Conservation (phyloP, 768 basidiomycete species). For the Amyloporia xantha region DNA sequence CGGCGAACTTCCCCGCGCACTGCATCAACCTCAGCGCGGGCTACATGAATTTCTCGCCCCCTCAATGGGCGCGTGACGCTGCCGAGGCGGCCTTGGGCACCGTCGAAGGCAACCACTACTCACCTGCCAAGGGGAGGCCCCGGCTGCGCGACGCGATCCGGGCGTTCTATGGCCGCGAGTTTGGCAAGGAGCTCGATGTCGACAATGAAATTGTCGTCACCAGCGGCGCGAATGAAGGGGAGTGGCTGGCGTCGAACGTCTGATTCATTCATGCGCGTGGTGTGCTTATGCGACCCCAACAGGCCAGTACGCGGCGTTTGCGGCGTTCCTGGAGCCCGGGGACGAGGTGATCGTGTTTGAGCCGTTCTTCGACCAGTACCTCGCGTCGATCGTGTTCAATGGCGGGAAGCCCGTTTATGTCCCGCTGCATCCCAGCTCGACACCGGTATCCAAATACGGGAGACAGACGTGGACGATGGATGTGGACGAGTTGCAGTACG, state of each 20-base stretch:
- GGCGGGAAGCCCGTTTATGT: conserved; percentile 91
- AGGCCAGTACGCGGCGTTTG: conserved; percentile 91
- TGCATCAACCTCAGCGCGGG: conserved; percentile 89
- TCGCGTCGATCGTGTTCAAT: conserved; percentile 88
- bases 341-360: conserved; percentile 99
- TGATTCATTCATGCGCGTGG: neutral
- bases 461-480: conserved; percentile 84
- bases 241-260: too few relatives aligned
- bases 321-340: conserved; percentile 83
- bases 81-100: conserved; percentile 59
- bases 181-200: conserved; percentile 67
- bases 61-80: conserved; percentile 67
- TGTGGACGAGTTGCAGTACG: conserved; percentile 76
- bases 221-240: conserved; percentile 95
- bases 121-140: conserved; percentile 84
- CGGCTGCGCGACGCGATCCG: conserved; percentile 85
- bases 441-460: conserved; percentile 35
- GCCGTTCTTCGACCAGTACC: conserved; percentile 95
- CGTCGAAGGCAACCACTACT: conserved; percentile 74
- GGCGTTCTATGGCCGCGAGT: conserved; percentile 64
- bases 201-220: conserved; percentile 90
- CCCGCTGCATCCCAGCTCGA: conserved; percentile 78
- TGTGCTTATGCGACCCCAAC: neutral
- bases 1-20: conserved; percentile 78
- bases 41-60: conserved; percentile 90